Evolutionary conservation across 140 eudicot genomes (phyloP).

Genomic region (Cichorium intybus): DNA sequence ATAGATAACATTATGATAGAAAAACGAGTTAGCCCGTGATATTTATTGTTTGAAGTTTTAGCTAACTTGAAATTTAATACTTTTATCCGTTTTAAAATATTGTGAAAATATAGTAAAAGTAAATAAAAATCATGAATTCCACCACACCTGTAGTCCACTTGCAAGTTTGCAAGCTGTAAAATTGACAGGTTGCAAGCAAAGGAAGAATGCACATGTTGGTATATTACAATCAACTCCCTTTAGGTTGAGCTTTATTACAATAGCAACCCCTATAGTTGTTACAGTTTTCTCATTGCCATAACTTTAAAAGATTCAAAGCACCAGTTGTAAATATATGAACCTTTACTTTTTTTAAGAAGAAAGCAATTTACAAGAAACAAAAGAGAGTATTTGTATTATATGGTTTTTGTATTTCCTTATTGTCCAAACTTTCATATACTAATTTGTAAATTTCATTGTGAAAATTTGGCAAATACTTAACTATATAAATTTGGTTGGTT

Average conservation of each 20-base stretch:
- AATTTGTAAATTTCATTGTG: too few relatives aligned
- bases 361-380: background rate
- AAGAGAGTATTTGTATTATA: background rate
- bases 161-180: conserved; percentile 33
- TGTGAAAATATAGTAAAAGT: background rate
- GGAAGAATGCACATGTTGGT: conserved; percentile 2
- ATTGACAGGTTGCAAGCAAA: conserved; percentile 27
- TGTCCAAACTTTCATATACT: too few relatives aligned
- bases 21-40: too few relatives aligned
- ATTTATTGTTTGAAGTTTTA: too few relatives aligned
- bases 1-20: background rate
- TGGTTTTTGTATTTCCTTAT: too few relatives aligned
- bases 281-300: background rate
- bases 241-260: conserved; percentile 5
- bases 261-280: background rate
- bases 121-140: conserved; percentile 11
- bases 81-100: background rate
- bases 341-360: background rate
- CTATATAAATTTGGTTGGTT: too few relatives aligned
- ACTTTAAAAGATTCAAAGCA: background rate
- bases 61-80: background rate
- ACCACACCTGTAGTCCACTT: conserved; percentile 18
- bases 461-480: too few relatives aligned
- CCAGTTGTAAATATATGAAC: background rate
- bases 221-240: conserved; percentile 16